phyloP scores from a whole-genome alignment of 2,329 filamentous ascomycete genomes.

The Paecilomyces fulvus region DNA sequence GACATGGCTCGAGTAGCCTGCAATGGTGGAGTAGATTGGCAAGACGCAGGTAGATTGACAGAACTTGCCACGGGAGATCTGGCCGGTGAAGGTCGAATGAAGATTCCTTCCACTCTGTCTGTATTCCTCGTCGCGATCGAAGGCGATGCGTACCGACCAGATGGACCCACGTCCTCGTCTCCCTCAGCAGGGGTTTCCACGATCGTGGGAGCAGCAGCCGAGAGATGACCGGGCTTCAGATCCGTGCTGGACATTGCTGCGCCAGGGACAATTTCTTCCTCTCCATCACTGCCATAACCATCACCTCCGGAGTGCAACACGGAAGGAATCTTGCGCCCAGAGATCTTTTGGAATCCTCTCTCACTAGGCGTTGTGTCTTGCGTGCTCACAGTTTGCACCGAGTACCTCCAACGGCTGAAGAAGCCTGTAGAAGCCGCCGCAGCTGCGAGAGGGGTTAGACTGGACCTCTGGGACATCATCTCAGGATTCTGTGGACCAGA shows the following conservation, averaged over 20 bases:
- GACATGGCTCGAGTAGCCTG: conserved; percentile 15
- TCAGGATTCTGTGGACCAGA: conserved; percentile 8
- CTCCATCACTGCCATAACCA: conserved; percentile 33
- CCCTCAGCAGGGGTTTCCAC: conserved; percentile 7
- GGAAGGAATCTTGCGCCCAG: conserved; percentile 40
- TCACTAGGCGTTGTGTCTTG: conserved; percentile 30
- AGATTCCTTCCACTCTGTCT: conserved; percentile 20
- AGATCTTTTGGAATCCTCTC: conserved; percentile 42
- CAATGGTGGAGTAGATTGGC: conserved; percentile 14
- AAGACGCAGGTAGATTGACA: conserved; percentile 16
- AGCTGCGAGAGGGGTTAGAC: conserved; percentile 29
- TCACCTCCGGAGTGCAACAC: conserved; percentile 40
- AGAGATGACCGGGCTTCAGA: conserved; percentile 10
- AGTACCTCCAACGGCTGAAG: conserved; percentile 33
- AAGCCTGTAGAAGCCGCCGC: conserved; percentile 30
- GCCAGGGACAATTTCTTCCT: conserved; percentile 21
- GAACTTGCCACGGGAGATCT: conserved; percentile 34
- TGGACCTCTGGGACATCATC: conserved; percentile 31
- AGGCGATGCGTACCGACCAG: conserved; percentile 4
- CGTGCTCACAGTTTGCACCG: conserved; percentile 26
- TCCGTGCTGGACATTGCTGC: conserved; percentile 15
- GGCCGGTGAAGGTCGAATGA: conserved; percentile 36
- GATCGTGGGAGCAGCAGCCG: conserved; percentile 3
- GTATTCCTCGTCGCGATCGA: conserved; percentile 19
- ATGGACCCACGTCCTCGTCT: not conserved